Base-by-base conservation (phyloP, 441 rosid species). In the Corymbia calophylla region DNA sequence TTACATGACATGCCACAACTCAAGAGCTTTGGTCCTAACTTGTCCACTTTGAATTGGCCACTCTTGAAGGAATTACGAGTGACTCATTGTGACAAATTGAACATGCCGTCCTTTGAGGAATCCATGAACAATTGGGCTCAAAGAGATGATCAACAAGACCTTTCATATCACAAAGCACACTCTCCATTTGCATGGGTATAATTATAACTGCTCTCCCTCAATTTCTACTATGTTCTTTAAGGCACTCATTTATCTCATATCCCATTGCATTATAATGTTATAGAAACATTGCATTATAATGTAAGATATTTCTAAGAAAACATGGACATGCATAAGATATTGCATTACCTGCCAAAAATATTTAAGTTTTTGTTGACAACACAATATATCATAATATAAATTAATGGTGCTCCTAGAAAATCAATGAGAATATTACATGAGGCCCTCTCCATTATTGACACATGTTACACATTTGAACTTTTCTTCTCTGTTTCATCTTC, bases 1-100 rank as follows among this genome's bases (percentile, higher is more conserved):
- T 62, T 62, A n/a, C 70, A 62, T 62, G 35, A 62, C n/a, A 62
- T 62, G 70, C 70, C 70, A 1, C 70, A 1, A 62, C 70, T 62
- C 9, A 14, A 29, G 35, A 62, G 8, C 32, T 62, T 29, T 0
- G 3, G 1, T 0, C 0, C 9, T 4, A 62, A 6, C 35, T 62
- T 62, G 18, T 18, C 19, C 70, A 3, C 32, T 62, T 14, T 62
- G 70, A 29, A n/a, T 0, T 62, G 70, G 70, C 9, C 5, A 7
- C 1, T 14, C 9, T 29, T 62, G 35, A 0, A 29, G 9, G 3
- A 29, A 29, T 1, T 62, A 2, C 70, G 9, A 62, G 70, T 29
- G 5, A 62, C 70, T 62, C 70, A 62, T 0, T 62, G 35, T 62
- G 70, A 29, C 2, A 62, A 62, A 62, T 5, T 2, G 1, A 62